A percentile compares a stretch with the other conserved stretches of the same genome.
These are phyloP conservation scores for Rhizomucor miehei DNA, from an alignment of 371 early-diverging fungal species.

Conservation along the genomic window DNA sequence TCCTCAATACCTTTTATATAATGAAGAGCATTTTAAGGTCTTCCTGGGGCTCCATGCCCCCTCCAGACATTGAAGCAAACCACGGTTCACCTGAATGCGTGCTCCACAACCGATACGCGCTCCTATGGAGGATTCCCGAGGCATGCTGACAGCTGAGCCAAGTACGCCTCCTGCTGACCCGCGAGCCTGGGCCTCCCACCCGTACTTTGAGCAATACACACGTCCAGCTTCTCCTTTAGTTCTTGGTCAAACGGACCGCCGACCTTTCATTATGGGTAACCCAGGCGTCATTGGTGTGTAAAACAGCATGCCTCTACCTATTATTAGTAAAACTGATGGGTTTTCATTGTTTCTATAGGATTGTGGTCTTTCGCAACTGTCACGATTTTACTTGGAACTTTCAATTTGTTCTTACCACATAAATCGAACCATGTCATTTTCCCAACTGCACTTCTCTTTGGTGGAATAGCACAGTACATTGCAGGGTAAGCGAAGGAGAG, in stretches of 20 bases:
- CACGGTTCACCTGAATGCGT: too few species aligned
- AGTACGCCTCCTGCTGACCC: too few species aligned
- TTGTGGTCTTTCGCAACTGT: constrained; percentile 25
- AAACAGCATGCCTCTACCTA: neutral
- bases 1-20: too few species aligned
- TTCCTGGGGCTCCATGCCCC: too few species aligned
- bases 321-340: too few species aligned
- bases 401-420: constrained; percentile 16
- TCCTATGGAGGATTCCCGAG: too few species aligned
- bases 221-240: constrained; percentile 1
- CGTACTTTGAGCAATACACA: too few species aligned
- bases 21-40: too few species aligned
- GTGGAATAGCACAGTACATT: constrained; percentile 26
- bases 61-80: too few species aligned
- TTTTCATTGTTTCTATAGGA: neutral
- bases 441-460: constrained; percentile 23
- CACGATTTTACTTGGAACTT: constrained; percentile 16
- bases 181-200: too few species aligned
- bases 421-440: constrained; percentile 16
- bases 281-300: constrained; percentile 14
- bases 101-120: too few species aligned
- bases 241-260: constrained; percentile 6
- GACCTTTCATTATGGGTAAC: constrained; percentile 13
- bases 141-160: too few species aligned
- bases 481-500: constrained; percentile 13